Evolutionary conservation across 306 rosid genomes (phyloP).

Genomic region (Heteromeles arbutifolia): DNA sequence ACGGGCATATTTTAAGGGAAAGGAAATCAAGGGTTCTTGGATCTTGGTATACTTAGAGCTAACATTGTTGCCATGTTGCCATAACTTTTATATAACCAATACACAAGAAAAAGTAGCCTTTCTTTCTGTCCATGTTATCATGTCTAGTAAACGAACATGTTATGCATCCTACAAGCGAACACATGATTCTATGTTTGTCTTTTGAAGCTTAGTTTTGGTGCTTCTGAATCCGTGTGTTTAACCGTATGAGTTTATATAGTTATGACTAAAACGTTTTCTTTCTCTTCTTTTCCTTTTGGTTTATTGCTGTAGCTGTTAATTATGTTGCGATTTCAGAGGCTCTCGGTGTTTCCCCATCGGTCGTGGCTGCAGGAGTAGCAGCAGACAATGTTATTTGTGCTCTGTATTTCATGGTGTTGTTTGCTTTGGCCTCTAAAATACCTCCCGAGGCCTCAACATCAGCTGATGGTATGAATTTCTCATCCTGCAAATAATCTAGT

Average conservation of each 20-base stretch:
- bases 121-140: neutral
- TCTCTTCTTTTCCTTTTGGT: slow-evolving; percentile 6
- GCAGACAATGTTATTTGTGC: slow-evolving; percentile 45
- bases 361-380: neutral
- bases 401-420: slow-evolving; percentile 31
- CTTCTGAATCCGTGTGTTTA: neutral
- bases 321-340: slow-evolving; percentile 56
- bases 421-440: slow-evolving; percentile 42
- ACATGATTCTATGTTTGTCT: neutral
- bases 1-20: neutral
- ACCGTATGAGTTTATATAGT: neutral
- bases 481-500: neutral
- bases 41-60: neutral
- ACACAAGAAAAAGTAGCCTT: neutral
- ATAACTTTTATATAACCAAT: neutral
- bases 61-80: neutral
- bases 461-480: slow-evolving; percentile 18
- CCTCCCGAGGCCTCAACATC: slow-evolving; percentile 26
- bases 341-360: slow-evolving; percentile 43
- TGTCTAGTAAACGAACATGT: neutral
- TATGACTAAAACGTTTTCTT: neutral
- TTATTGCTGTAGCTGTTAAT: slow-evolving; percentile 39
- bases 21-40: neutral
- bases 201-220: neutral
- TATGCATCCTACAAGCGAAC: neutral